These are phyloP conservation scores for Fusarium sp. DNA, from an alignment of 2,329 filamentous ascomycete species.

Conservation along the genomic window DNA sequence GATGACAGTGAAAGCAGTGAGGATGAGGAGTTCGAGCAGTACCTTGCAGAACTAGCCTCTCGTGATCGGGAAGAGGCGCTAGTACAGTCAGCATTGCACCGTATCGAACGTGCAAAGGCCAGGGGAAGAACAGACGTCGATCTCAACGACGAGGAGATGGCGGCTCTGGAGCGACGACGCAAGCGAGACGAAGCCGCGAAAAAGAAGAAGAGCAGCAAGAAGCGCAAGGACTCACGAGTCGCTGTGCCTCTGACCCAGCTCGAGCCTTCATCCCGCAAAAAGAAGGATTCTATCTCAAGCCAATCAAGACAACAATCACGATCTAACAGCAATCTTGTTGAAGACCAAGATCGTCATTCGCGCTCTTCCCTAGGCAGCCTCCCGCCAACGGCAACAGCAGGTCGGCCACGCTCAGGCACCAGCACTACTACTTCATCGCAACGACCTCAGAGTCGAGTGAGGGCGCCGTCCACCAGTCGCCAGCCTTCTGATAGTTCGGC, in stretches of 20 bases:
- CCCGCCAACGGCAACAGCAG: constrained; percentile 56
- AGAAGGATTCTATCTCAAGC: constrained; percentile 47
- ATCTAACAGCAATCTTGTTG: constrained; percentile 51
- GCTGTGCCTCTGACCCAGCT: constrained; percentile 66
- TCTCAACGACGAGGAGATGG: constrained; percentile 82
- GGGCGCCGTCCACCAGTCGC: constrained; percentile 51
- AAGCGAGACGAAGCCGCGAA: constrained; percentile 63
- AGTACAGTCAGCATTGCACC: constrained; percentile 80
- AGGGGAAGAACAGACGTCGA: constrained; percentile 83
- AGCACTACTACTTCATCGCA: constrained; percentile 54
- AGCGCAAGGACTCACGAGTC: constrained; percentile 60
- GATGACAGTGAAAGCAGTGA: constrained; percentile 52
- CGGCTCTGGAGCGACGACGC: constrained; percentile 77
- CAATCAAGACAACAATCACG: constrained; percentile 54
- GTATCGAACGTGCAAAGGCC: constrained; percentile 81
- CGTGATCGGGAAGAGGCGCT: constrained; percentile 78
- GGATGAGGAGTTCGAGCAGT: constrained; percentile 57
- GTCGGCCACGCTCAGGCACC: constrained; percentile 56
- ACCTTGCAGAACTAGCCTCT: constrained; percentile 66
- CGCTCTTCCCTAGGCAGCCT: constrained; percentile 65
- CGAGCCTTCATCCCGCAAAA: constrained; percentile 56
- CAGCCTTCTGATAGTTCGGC: constrained; percentile 58
- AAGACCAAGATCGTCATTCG: constrained; percentile 50
- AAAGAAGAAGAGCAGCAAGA: constrained; percentile 51
- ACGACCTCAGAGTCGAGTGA: constrained; percentile 49